phyloP scores from a whole-genome alignment of 2,329 filamentous ascomycete species.

The Stromatinia cepivora region DNA sequence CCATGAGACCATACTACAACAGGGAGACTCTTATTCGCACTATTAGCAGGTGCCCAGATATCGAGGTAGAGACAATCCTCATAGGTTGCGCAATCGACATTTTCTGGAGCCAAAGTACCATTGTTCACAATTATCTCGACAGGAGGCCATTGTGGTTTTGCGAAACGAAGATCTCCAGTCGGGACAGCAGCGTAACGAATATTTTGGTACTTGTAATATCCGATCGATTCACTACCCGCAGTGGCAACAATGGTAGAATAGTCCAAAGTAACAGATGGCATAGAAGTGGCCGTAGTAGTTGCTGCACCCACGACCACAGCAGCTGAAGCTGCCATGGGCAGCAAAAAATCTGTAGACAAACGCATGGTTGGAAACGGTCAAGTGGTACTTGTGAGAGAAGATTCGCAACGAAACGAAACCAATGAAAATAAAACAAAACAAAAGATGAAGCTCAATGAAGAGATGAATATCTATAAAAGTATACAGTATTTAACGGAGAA shows the following conservation, averaged over 20 bases:
- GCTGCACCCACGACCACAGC: neutral
- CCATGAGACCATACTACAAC: slow-evolving; percentile 41
- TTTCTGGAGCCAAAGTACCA: slow-evolving; percentile 39
- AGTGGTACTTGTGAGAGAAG: neutral
- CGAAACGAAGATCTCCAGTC: slow-evolving; percentile 41
- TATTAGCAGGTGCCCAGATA: slow-evolving; percentile 37
- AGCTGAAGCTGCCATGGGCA: neutral
- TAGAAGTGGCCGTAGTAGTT: neutral
- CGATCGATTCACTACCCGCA: slow-evolving; percentile 24
- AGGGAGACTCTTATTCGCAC: slow-evolving; percentile 35
- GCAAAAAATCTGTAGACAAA: neutral
- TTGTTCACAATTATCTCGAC: slow-evolving; percentile 41
- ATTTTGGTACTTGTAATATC: slow-evolving; percentile 38
- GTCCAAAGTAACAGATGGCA: slow-evolving; percentile 26
- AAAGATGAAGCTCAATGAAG: neutral
- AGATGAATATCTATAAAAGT: neutral
- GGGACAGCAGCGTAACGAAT: slow-evolving; percentile 43
- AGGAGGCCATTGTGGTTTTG: slow-evolving; percentile 42
- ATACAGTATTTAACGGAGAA: neutral
- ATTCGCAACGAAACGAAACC: neutral
- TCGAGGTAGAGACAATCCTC: slow-evolving; percentile 40
- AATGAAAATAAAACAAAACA: neutral
- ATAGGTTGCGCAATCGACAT: slow-evolving; percentile 40
- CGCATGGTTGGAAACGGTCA: neutral
- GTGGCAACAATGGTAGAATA: slow-evolving; percentile 25